These are phyloP conservation scores for Candida sanyiensis DNA, from an alignment of 805 yeast species.

Conservation along the genomic window DNA sequence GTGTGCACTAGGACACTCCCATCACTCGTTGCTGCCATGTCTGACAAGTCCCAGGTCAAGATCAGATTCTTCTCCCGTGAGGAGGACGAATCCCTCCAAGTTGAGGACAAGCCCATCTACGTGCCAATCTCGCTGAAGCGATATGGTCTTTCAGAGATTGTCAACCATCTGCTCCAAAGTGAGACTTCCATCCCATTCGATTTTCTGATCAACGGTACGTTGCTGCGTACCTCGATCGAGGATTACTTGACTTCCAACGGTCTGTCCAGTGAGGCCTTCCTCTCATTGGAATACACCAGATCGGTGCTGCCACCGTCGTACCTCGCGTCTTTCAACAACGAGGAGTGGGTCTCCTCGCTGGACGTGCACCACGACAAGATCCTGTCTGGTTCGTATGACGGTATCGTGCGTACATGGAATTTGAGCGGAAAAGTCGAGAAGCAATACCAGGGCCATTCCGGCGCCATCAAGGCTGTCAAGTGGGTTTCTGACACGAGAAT, in stretches of 20 bases:
- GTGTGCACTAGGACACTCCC: no score
- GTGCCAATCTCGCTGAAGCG: conserved; percentile 85
- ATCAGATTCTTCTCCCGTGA: conserved; percentile 84
- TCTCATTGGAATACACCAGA: conserved; percentile 83
- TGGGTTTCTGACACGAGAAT: conserved; percentile 74
- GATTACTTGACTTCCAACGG: conserved; percentile 75
- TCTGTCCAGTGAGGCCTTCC: conserved; percentile 71
- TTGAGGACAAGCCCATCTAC: conserved; percentile 76
- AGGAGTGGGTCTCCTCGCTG: conserved; percentile 88
- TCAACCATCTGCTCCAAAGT: conserved; percentile 69
- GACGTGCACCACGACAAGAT: conserved; percentile 45
- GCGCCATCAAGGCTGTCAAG: conserved; percentile 75
- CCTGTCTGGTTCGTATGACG: conserved; percentile 89
- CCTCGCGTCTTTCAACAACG: conserved; percentile 80
- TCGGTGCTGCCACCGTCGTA: conserved; percentile 93
- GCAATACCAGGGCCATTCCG: conserved; percentile 84
- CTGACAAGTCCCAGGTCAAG: conserved; percentile 59
- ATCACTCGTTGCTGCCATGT: conserved; percentile 3
- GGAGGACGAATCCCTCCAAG: conserved; percentile 63
- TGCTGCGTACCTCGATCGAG: conserved; percentile 72
- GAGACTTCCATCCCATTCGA: conserved; percentile 83
- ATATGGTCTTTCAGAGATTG: conserved; percentile 91
- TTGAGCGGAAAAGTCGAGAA: conserved; percentile 72
- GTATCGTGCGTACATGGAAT: conserved; percentile 86
- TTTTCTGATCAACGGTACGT: conserved; percentile 79